Conservation (phyloP, 306 rosid genomes). For the Lithocarpus polystachyus region DNA sequence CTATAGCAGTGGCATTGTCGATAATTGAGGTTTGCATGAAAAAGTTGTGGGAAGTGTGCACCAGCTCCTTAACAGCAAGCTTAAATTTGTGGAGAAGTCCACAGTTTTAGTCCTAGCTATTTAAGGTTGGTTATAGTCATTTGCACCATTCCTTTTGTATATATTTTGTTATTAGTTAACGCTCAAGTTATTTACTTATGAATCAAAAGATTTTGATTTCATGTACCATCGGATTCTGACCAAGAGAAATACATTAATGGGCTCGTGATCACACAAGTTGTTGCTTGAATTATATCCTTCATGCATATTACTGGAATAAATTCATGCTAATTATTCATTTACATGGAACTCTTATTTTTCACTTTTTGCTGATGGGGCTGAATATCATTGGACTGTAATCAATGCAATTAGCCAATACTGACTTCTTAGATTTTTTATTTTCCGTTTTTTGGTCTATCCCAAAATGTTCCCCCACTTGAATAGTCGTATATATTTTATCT, state of each 20-base stretch:
- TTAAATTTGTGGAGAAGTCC: background rate
- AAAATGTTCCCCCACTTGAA: too few species aligned
- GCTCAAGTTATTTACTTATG: background rate
- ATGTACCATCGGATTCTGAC: background rate
- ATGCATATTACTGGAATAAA: background rate
- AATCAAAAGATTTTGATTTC: background rate
- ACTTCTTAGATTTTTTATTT: too few species aligned
- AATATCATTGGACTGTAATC: too few species aligned
- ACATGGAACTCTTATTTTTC: too few species aligned
- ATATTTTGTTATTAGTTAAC: background rate
- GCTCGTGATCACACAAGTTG: background rate
- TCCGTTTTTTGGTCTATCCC: too few species aligned
- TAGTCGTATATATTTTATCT: too few species aligned
- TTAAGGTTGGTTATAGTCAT: background rate
- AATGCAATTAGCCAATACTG: too few species aligned
- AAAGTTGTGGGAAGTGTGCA: background rate
- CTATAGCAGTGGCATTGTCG: slow-evolving; percentile 7
- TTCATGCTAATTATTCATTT: background rate
- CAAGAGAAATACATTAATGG: background rate
- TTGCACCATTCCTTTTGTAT: background rate
- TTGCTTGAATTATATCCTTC: background rate
- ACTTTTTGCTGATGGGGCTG: too few species aligned
- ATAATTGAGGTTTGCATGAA: background rate
- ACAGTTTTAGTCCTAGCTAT: background rate
- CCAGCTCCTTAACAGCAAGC: background rate